Conservation (phyloP, 2,329 filamentous ascomycete genomes). For the Dryadomyces quercivorus region DNA sequence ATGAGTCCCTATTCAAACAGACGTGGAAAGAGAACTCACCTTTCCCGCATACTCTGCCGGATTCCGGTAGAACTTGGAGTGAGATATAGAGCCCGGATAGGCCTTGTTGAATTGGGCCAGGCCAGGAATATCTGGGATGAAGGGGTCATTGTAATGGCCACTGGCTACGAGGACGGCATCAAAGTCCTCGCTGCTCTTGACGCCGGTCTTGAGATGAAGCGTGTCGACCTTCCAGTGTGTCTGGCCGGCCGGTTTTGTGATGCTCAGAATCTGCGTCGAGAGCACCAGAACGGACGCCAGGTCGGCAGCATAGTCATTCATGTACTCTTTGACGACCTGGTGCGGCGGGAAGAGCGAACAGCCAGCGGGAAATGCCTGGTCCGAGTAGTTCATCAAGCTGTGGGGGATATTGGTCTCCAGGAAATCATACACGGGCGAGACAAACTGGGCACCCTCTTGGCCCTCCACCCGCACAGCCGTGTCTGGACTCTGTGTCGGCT, state of each 20-base stretch:
- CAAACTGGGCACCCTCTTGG: conserved; percentile 32
- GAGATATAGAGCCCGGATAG: conserved; percentile 43
- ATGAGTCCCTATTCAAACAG: no score
- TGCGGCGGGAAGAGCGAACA: conserved; percentile 57
- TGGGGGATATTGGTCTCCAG: conserved; percentile 69
- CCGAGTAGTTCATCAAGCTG: conserved; percentile 57
- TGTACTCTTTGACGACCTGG: conserved; percentile 49
- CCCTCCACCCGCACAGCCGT: conserved; percentile 24
- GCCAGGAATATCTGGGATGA: conserved; percentile 47
- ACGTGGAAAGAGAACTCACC: background rate
- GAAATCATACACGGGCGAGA: conserved; percentile 59
- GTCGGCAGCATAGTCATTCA: conserved; percentile 50
- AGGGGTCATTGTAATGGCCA: conserved; percentile 54
- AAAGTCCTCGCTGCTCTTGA: conserved; percentile 25
- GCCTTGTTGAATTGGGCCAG: conserved; percentile 41
- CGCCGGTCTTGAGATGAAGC: conserved; percentile 16
- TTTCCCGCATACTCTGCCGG: conserved; percentile 27
- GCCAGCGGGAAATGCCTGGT: conserved; percentile 43
- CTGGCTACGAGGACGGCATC: conserved; percentile 52
- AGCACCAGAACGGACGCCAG: conserved; percentile 46
- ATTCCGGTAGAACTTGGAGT: conserved; percentile 62
- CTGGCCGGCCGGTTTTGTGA: background rate
- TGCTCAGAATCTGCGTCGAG: conserved; percentile 44
- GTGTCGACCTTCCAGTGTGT: background rate
- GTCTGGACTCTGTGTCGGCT: conserved; percentile 21